Evolutionary conservation across 768 basidiomycete species (phyloP).

Genomic region (Leccinum disarticulatum): DNA sequence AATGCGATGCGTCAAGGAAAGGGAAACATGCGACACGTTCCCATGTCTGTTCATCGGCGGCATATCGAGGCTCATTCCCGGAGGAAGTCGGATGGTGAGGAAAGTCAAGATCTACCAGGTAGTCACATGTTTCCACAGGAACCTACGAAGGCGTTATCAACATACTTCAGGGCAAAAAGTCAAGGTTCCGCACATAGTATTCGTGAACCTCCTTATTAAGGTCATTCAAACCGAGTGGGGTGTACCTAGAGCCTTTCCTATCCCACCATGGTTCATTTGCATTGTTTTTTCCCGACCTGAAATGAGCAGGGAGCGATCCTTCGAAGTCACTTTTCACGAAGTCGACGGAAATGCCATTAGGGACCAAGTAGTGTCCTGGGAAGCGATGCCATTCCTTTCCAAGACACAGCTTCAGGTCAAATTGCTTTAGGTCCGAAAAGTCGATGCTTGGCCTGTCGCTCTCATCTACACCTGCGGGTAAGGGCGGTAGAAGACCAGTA

Average conservation of each 20-base stretch:
- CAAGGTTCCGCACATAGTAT: conserved; percentile 63
- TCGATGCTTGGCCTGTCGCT: conserved; percentile 53
- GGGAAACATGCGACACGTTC: conserved; percentile 76
- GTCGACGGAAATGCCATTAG: conserved; percentile 75
- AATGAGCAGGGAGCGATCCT: conserved; percentile 86
- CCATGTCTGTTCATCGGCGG: conserved; percentile 65
- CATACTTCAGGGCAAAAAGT: neutral
- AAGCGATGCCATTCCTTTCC: conserved; percentile 98
- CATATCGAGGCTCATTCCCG: conserved; percentile 77
- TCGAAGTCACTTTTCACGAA: conserved; percentile 92
- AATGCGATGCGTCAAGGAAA: conserved; percentile 82
- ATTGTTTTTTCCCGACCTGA: conserved; percentile 37
- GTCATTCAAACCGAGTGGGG: conserved; percentile 79
- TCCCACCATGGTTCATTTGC: conserved; percentile 31
- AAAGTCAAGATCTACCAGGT: conserved; percentile 88
- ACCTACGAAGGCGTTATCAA: conserved; percentile 46
- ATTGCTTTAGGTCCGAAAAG: conserved; percentile 61
- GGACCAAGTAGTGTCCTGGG: conserved; percentile 86
- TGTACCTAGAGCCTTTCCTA: conserved; percentile 57
- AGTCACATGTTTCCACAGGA: conserved; percentile 73
- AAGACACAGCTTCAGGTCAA: conserved; percentile 78
- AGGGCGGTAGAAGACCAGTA: conserved; percentile 59
- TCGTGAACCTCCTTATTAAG: conserved; percentile 76
- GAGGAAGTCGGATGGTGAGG: conserved; percentile 61
- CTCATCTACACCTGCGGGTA: conserved; percentile 43